Base-by-base conservation (phyloP, 2,329 filamentous ascomycete genomes). In the Remersonia thermophila region DNA sequence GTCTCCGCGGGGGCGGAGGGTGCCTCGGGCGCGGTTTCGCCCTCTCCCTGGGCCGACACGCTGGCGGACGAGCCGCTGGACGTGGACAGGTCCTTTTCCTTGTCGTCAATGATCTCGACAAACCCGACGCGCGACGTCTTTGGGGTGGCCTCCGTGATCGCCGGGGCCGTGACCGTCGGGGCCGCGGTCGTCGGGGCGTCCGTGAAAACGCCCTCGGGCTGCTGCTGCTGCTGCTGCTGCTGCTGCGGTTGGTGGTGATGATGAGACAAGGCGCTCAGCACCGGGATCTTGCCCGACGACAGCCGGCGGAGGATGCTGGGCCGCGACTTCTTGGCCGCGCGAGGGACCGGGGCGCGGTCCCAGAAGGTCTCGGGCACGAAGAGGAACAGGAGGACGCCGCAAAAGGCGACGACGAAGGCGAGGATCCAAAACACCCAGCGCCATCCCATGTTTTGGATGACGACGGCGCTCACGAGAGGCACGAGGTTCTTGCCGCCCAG, bases 311-410 rank as follows among this genome's bases (percentile, higher is more conserved):
- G 61, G 35, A 73, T 57, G 37, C 58, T 59, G 1, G 66, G 63
- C 14, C 66, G 29, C 1, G 32, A 26, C 2, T 20, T 36, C 35
- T 38, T 45, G 13, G 37, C 35, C 3, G 40, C 26, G 31, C 42
- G 55, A 2, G 60, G 59, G 20, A 57, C 39, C 2, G 87, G 86
- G 2, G 80, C 80, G 32, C 89, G 70, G 56, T 95, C 86, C 89
- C 89, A 96, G 47, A 94, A 95, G 0, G 86, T 94, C 60, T 96
- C 89, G 0, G 89, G 89, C 0, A 94, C 83, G 49, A 94, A 93
- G 40, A 95, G 67, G 55, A 93, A 94, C 1, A 96, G 66, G 3
- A 93, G 61, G 14, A 73, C 55, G 27, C 77, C 69, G 41, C 77
- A 78, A 32, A 83, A 71, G 0, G 67, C 83, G 25, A 86, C 81